These are phyloP conservation scores for Helminthosporium solani DNA, from an alignment of 2,329 filamentous ascomycete species.

Conservation along the genomic window DNA sequence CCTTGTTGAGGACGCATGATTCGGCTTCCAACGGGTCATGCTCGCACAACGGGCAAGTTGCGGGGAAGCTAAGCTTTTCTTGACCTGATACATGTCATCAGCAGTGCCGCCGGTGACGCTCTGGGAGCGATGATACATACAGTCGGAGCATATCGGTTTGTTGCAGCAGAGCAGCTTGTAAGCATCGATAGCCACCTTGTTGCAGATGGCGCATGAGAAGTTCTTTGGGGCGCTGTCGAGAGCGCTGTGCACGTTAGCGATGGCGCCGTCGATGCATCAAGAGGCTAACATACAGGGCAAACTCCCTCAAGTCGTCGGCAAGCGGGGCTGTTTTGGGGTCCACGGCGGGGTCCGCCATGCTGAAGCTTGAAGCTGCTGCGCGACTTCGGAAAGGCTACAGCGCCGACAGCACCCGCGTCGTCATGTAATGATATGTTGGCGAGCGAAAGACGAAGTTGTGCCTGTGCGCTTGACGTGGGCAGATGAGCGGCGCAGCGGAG, in stretches of 20 bases:
- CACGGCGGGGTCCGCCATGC: conserved; percentile 29
- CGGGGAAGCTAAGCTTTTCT: conserved; percentile 62
- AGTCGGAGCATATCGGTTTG: conserved; percentile 87
- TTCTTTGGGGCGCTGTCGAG: conserved; percentile 85
- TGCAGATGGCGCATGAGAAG: conserved; percentile 91
- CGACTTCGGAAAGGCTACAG: conserved; percentile 26
- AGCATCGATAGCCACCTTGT: conserved; percentile 84
- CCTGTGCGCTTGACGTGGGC: neutral
- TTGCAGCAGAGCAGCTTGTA: conserved; percentile 94
- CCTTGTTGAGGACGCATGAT: conserved; percentile 86
- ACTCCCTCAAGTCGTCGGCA: conserved; percentile 35
- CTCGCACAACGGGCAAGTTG: conserved; percentile 86
- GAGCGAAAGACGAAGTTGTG: neutral
- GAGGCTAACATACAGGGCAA: conserved; percentile 26
- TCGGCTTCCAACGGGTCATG: conserved; percentile 84
- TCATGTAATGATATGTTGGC: neutral
- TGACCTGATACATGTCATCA: conserved; percentile 23
- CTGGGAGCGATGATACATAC: conserved; percentile 55
- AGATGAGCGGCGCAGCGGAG: neutral
- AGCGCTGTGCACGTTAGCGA: conserved; percentile 55
- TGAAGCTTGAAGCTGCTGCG: conserved; percentile 10
- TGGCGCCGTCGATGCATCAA: neutral
- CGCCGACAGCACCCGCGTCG: conserved; percentile 11
- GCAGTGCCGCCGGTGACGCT: neutral
- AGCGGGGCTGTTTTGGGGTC: conserved; percentile 38